Base-by-base conservation (phyloP, 441 rosid genomes). In the Aleurites moluccanus region DNA sequence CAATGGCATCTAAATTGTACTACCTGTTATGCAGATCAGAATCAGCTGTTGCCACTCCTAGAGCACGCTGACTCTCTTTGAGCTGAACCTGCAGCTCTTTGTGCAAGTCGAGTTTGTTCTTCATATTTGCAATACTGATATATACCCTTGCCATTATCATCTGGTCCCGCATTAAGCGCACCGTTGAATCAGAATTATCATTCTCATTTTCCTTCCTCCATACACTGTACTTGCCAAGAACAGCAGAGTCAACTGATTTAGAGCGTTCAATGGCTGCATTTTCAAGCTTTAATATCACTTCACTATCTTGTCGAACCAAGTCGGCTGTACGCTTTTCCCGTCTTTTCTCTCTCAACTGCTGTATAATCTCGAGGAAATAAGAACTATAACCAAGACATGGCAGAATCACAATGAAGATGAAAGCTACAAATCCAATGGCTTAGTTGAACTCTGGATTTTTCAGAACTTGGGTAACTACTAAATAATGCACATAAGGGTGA, bases 141-240 rank as follows among this genome's bases (percentile, higher is more conserved):
- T 92, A 93, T 77, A 92, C 98, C 83, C 89, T 92, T 63, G 97
- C 96, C 99, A 93, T 92, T 82, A 96, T 91, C 79, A 91, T 87
- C 82, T 96, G 98, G 81, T 96, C 99, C 64, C 97, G 83, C 85
- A 96, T 89, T 84, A 93, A 83, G 81, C 96, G 93, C 15, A 93
- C 89, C 6, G 94, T 89, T 72, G 91, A 89, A 86, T 93, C 99
- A 47, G 93, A 61, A 70, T 93, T 96, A 75, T 93, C 99, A 50
- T 88, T 96, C 80, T 93, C 99, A 49, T 83, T 89, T 73, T 96
- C 99, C 81, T 80, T 91, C 81, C 97, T 90, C 99, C 99, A 96
- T 77, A 93, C 81, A 83, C 85, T 96, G 79, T 92, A 96, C 78
- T 93, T 96, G 25, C 99, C 99, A 62, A 96, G 84, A 81, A 93